Evolutionary conservation across 164 flowering plant genomes (phyloP).

Genomic region (Sedum album): DNA sequence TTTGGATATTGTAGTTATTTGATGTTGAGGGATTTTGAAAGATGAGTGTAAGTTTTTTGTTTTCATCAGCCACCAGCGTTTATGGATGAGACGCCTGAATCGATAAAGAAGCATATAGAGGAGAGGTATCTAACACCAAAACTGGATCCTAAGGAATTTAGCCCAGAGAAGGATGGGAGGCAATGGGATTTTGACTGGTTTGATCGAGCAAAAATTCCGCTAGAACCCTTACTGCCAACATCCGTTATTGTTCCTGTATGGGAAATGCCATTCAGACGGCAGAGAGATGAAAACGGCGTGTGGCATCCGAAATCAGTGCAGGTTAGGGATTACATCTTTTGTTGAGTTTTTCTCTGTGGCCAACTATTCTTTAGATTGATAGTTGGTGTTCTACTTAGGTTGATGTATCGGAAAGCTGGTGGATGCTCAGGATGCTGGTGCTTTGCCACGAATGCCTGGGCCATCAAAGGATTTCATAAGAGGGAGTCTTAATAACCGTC

Average conservation of each 20-base stretch:
- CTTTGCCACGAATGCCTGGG: constrained; percentile 61
- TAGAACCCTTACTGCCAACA: constrained; percentile 71
- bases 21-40: not conserved
- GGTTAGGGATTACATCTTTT: constrained; percentile 33
- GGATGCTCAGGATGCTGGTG: constrained; percentile 60
- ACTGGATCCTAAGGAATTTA: constrained; percentile 66
- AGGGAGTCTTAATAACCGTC: constrained; percentile 82
- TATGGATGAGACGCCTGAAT: constrained; percentile 58
- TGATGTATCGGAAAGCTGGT: constrained; percentile 57
- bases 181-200: constrained; percentile 99
- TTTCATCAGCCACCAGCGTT: constrained; percentile 79
- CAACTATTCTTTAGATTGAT: not conserved
- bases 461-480: constrained; percentile 75
- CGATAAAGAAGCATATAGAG: constrained; percentile 56
- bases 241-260: constrained; percentile 60
- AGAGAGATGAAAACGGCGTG: constrained; percentile 19
- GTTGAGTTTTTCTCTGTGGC: not conserved
- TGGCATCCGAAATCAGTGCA: constrained; percentile 76
- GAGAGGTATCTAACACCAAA: constrained; percentile 63
- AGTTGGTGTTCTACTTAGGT: constrained; percentile 32
- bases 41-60: not conserved
- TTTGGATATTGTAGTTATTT: not conserved
- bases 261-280: constrained; percentile 78
- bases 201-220: constrained; percentile 46
- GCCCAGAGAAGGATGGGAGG: constrained; percentile 65